Conservation (phyloP, 2,329 filamentous ascomycete species). For the Talaromyces rugulosus region DNA sequence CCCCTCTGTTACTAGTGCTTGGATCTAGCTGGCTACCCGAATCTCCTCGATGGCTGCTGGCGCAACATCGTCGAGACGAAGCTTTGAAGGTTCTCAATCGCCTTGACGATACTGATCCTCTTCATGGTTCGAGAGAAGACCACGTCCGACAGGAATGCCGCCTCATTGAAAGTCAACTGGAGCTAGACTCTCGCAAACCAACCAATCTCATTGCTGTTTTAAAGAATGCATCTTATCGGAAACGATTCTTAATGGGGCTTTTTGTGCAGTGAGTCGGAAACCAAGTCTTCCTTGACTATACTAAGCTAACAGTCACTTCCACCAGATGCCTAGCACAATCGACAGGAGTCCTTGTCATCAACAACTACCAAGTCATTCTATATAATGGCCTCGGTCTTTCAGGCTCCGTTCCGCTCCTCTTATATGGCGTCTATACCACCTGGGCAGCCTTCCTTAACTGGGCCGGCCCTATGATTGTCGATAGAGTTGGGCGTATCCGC, state of each 20-base stretch:
- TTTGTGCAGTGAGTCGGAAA: not conserved
- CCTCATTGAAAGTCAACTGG: not conserved
- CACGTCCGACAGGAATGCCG: not conserved
- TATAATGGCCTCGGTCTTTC: not conserved
- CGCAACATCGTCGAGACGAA: not conserved
- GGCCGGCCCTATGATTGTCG: not conserved
- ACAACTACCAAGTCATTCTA: not conserved
- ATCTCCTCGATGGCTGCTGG: constrained; percentile 12
- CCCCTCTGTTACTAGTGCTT: not conserved
- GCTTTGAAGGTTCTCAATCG: not conserved
- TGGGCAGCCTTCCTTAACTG: not conserved
- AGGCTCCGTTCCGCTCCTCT: not conserved
- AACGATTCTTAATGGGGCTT: not conserved
- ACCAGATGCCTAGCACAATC: not conserved
- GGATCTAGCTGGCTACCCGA: constrained; percentile 7
- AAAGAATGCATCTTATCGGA: not conserved
- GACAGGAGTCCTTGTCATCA: not conserved
- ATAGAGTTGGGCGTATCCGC: not conserved
- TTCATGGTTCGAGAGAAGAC: not conserved
- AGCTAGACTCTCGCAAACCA: not conserved
- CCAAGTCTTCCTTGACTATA: not conserved
- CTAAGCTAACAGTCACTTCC: not conserved
- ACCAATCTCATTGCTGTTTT: not conserved
- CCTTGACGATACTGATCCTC: not conserved
- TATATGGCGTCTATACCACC: not conserved